Conservation (phyloP, 1,284 basidiomycete species). For the Pseudomicrostroma phylloplanum region DNA sequence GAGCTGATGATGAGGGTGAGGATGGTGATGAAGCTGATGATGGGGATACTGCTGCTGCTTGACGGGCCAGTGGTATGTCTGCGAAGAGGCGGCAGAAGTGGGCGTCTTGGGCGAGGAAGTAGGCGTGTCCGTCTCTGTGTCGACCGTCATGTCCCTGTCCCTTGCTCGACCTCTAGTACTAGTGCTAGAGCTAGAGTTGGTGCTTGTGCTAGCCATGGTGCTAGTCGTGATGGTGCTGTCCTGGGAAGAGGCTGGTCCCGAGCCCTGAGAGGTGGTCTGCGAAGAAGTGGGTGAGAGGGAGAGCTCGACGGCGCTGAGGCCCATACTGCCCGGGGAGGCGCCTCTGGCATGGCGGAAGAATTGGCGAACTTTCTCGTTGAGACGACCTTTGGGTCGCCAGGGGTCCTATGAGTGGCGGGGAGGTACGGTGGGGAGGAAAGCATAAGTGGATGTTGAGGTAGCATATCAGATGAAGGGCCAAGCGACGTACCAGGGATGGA, state of each 20-base stretch:
- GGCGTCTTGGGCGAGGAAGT: no score
- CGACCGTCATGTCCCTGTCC: neutral
- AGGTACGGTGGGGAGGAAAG: no score
- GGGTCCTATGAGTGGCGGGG: neutral
- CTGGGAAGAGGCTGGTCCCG: neutral
- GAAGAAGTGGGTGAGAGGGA: no score
- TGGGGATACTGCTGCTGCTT: no score
- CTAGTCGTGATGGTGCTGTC: neutral
- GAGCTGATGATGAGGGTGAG: no score
- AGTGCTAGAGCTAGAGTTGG: neutral
- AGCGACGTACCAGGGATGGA: neutral
- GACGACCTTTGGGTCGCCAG: neutral
- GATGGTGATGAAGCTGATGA: no score
- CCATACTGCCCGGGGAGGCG: neutral
- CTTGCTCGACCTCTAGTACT: neutral
- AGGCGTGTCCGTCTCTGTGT: no score
- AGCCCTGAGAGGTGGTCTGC: neutral
- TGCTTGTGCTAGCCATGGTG: neutral
- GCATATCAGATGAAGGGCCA: neutral
- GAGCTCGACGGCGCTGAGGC: neutral
- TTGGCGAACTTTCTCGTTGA: conserved; percentile 1
- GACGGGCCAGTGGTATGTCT: no score
- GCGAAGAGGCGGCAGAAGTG: no score
- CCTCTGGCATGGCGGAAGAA: neutral
- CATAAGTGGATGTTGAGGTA: no score